Evolutionary conservation across 179 eudicot genomes (phyloP).

Genomic region (Heliamphora pulchella): DNA sequence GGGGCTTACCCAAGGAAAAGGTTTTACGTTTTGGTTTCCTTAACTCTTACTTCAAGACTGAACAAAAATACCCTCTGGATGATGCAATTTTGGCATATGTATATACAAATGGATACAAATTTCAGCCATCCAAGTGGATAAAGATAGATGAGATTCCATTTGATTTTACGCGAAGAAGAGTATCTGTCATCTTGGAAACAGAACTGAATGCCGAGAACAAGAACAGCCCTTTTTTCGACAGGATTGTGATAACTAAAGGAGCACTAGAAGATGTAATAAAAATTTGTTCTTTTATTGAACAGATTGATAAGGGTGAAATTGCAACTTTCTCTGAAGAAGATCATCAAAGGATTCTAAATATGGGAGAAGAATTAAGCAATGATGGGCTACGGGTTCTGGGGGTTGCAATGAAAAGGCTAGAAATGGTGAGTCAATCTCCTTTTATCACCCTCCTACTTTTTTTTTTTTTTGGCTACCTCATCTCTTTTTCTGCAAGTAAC

Average conservation of each 20-base stretch:
- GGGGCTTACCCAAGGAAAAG: constrained; percentile 33
- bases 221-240: constrained; percentile 11
- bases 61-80: constrained; percentile 46
- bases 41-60: constrained; percentile 40
- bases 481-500: background rate
- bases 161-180: constrained; percentile 42
- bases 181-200: constrained; percentile 38
- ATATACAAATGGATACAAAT: constrained; percentile 40
- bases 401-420: constrained; percentile 42
- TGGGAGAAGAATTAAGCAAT: constrained; percentile 36
- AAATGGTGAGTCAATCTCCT: constrained; percentile 21
- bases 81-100: constrained; percentile 42
- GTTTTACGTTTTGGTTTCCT: constrained; percentile 39
- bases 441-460: background rate
- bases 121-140: constrained; percentile 36
- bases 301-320: constrained; percentile 21
- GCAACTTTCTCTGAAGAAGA: constrained; percentile 24
- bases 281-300: constrained; percentile 24
- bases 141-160: constrained; percentile 44
- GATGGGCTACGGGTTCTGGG: constrained; percentile 42
- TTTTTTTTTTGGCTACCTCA: background rate
- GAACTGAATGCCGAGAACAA: constrained; percentile 16
- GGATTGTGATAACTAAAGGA: constrained; percentile 41
- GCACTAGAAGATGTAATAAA: constrained; percentile 37
- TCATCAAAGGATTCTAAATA: constrained; percentile 29